A percentile compares a stretch with the other conserved stretches of the same genome.
These are phyloP conservation scores for Tuber indicum DNA, from an alignment of 495 filamentous ascomycete genomes.

Conservation along the genomic window DNA sequence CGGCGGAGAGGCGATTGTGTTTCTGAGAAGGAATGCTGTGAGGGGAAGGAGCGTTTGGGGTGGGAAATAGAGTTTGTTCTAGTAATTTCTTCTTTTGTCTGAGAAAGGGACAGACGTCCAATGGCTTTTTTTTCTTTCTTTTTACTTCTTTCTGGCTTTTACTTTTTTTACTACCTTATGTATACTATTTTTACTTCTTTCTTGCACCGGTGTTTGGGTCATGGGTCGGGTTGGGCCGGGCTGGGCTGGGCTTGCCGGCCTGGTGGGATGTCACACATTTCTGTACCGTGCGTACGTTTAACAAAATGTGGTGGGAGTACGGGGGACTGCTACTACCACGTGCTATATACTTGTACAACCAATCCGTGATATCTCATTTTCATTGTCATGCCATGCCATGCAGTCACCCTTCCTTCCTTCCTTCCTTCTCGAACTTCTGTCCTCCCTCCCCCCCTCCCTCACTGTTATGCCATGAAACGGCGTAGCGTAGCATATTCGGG, in stretches of 20 bases:
- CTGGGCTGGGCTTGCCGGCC: not conserved
- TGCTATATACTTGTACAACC: not conserved
- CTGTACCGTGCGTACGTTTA: not conserved
- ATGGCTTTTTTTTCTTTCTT: not conserved
- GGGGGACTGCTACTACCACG: not conserved
- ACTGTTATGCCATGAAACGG: not conserved
- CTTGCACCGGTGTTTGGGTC: conserved; percentile 2
- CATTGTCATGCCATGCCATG: not conserved
- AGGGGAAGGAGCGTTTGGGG: not conserved
- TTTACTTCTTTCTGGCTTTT: not conserved
- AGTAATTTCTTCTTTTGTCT: not conserved
- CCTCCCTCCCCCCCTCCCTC: not conserved
- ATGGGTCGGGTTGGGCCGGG: not conserved
- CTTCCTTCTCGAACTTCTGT: not conserved
- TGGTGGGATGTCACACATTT: not conserved
- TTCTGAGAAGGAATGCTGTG: conserved; percentile 24
- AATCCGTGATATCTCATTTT: not conserved
- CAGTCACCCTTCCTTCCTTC: not conserved
- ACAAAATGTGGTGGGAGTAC: not conserved
- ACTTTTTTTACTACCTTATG: not conserved
- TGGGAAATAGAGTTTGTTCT: not conserved
- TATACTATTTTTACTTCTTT: not conserved
- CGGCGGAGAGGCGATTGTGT: conserved; percentile 11
- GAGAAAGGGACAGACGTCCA: not conserved
- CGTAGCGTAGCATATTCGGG: not conserved